Evolutionary conservation across 345 rosid species (phyloP).

Genomic region (Passiflora organensis): DNA sequence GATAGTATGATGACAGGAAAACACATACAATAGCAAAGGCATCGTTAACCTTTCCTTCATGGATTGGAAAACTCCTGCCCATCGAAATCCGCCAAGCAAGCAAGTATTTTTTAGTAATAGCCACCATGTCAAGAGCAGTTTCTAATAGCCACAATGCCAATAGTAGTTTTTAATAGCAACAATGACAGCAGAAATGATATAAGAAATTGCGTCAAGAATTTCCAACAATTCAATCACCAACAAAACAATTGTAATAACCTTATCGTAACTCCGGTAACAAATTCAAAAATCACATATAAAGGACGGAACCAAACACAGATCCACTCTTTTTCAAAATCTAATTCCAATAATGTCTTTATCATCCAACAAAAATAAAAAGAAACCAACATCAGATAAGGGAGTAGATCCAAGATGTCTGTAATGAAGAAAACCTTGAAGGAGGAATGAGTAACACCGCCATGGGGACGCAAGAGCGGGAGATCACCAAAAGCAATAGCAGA

Average conservation of each 20-base stretch:
- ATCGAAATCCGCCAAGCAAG: too few relatives aligned
- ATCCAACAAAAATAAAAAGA: background rate
- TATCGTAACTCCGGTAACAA: too few relatives aligned
- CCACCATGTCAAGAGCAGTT: too few relatives aligned
- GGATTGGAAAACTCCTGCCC: too few relatives aligned
- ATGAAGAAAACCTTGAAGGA: constrained; percentile 31
- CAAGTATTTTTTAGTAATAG: too few relatives aligned
- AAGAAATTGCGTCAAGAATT: background rate
- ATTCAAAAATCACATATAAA: background rate
- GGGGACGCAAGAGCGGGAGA: constrained; percentile 68
- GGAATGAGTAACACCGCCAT: constrained; percentile 46
- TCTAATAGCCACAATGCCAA: too few relatives aligned
- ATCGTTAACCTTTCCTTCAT: too few relatives aligned
- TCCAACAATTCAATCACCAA: background rate
- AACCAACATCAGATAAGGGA: background rate
- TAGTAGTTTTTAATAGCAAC: too few relatives aligned
- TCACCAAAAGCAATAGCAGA: constrained; percentile 57
- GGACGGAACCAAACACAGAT: constrained; percentile 3
- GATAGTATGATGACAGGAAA: too few relatives aligned
- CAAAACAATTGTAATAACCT: background rate
- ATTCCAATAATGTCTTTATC: background rate
- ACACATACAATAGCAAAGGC: too few relatives aligned
- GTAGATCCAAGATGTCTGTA: constrained; percentile 40
- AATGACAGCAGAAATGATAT: too few relatives aligned
- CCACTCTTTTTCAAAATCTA: constrained; percentile 4